These are phyloP conservation scores for Phalaenopsis equestris DNA, from an alignment of 106 monocot genomes.

Conservation along the genomic window DNA sequence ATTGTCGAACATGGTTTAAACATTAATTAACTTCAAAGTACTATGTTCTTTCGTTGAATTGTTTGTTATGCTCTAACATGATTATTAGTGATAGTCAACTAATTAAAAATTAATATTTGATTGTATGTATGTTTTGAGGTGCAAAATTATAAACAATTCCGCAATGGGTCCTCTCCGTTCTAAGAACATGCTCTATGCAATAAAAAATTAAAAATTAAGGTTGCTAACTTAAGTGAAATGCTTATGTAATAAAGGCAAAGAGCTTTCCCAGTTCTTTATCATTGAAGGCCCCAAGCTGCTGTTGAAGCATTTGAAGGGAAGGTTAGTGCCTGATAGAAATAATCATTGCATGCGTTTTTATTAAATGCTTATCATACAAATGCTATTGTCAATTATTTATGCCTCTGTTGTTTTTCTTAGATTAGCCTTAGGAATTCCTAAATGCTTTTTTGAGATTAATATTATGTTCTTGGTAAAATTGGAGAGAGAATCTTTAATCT, in stretches of 20 bases:
- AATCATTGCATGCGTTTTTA: background rate
- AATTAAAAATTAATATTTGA: too few relatives aligned
- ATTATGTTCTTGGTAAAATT: background rate
- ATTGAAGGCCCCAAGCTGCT: slow-evolving; percentile 48
- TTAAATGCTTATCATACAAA: background rate
- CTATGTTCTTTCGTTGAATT: background rate
- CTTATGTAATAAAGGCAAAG: slow-evolving; percentile 42
- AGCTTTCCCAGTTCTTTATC: slow-evolving; percentile 51
- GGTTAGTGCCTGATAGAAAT: slow-evolving; percentile 26
- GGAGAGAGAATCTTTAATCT: background rate
- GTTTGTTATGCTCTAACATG: too few relatives aligned
- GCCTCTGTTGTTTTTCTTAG: background rate
- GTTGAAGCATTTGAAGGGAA: slow-evolving; percentile 81
- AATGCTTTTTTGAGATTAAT: background rate
- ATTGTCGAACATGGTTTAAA: background rate
- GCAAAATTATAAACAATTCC: too few relatives aligned
- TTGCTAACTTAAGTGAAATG: background rate
- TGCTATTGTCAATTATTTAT: slow-evolving; percentile 1
- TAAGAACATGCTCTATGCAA: too few relatives aligned
- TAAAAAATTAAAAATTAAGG: background rate
- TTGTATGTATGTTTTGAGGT: too few relatives aligned
- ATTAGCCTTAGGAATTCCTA: background rate
- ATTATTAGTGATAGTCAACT: too few relatives aligned
- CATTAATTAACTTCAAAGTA: background rate
- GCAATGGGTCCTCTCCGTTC: too few relatives aligned